A percentile compares a stretch with the other conserved stretches of the same genome.
These are phyloP conservation scores for Crithidia thermophila DNA, from an alignment of 208 protist genomes.

Conservation along the genomic window DNA sequence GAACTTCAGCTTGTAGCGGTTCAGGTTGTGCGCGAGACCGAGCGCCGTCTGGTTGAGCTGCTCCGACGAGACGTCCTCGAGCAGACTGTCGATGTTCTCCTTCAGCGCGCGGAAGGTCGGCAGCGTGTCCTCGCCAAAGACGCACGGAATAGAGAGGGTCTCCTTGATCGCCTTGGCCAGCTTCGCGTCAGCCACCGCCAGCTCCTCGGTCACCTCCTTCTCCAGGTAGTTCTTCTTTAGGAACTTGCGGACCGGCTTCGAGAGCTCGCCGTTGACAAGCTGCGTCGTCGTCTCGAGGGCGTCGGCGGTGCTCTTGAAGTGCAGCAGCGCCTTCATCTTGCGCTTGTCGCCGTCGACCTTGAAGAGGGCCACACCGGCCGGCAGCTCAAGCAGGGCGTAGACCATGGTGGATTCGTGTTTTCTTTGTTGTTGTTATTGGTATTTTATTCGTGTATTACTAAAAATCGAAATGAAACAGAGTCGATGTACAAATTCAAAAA, in stretches of 20 bases:
- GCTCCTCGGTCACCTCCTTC: slow-evolving; percentile 88
- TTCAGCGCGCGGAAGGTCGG: slow-evolving; percentile 97
- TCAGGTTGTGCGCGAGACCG: slow-evolving; percentile 98
- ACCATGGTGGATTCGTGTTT: slow-evolving; percentile 89
- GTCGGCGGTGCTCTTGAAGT: slow-evolving; percentile 96
- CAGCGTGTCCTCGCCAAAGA: slow-evolving; percentile 86
- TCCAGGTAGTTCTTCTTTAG: slow-evolving; percentile 97
- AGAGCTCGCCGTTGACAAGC: slow-evolving; percentile 96
- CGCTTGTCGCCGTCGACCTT: slow-evolving; percentile 94
- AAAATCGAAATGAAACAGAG: too few species aligned
- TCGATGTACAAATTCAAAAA: too few species aligned
- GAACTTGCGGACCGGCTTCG: slow-evolving; percentile 98
- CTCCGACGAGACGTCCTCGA: slow-evolving; percentile 86
- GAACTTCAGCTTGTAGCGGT: slow-evolving; percentile 99
- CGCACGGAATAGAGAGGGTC: slow-evolving; percentile 93
- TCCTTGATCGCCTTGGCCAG: slow-evolving; percentile 98
- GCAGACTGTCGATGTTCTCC: slow-evolving; percentile 89
- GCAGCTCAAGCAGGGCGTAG: slow-evolving; percentile 98
- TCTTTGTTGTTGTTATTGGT: slow-evolving; percentile 27
- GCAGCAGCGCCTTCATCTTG: slow-evolving; percentile 94
- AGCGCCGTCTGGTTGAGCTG: slow-evolving; percentile 96
- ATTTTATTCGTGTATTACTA: too few species aligned
- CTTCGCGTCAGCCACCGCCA: slow-evolving; percentile 96
- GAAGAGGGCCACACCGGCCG: slow-evolving; percentile 98
- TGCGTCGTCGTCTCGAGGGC: slow-evolving; percentile 97